Percentiles rank a stretch among this genome's conserved stretches.
Conservation (phyloP, 805 yeast genomes). For the Kazachstania taianensis region DNA sequence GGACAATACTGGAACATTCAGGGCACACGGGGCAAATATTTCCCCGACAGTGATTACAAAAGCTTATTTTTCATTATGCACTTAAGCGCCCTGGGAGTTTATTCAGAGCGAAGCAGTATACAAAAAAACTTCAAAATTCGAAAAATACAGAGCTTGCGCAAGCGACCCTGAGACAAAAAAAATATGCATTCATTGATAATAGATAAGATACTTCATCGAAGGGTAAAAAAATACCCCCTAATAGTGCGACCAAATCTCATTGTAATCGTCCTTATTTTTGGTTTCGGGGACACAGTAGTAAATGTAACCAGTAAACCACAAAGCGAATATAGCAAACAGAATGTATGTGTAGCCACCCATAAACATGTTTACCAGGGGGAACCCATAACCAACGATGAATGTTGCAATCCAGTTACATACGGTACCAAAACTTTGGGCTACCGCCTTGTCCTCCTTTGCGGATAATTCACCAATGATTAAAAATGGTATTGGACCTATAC, state of each 20-base stretch:
- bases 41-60: too few species aligned
- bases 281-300: constrained; percentile 29
- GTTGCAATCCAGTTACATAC: constrained; percentile 88
- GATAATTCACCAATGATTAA: constrained; percentile 81
- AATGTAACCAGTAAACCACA: constrained; percentile 31
- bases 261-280: constrained; percentile 13
- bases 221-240: too few species aligned
- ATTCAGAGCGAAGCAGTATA: too few species aligned
- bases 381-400: constrained; percentile 65
- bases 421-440: constrained; percentile 90
- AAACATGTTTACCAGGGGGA: constrained; percentile 57
- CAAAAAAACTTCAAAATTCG: too few species aligned
- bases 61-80: too few species aligned
- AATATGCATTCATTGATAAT: too few species aligned
- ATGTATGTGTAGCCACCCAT: constrained; percentile 76
- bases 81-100: too few species aligned
- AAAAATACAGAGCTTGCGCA: too few species aligned
- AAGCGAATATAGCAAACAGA: constrained; percentile 54
- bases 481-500: constrained; percentile 94
- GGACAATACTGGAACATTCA: too few species aligned
- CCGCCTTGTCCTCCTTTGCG: constrained; percentile 56
- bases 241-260: constrained; percentile 16
- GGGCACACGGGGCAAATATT: too few species aligned
- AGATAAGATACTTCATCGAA: too few species aligned
- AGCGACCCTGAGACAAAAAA: too few species aligned